Evolutionary conservation across 2,329 filamentous ascomycete species (phyloP).

Genomic region (Byssochlamys sp.): DNA sequence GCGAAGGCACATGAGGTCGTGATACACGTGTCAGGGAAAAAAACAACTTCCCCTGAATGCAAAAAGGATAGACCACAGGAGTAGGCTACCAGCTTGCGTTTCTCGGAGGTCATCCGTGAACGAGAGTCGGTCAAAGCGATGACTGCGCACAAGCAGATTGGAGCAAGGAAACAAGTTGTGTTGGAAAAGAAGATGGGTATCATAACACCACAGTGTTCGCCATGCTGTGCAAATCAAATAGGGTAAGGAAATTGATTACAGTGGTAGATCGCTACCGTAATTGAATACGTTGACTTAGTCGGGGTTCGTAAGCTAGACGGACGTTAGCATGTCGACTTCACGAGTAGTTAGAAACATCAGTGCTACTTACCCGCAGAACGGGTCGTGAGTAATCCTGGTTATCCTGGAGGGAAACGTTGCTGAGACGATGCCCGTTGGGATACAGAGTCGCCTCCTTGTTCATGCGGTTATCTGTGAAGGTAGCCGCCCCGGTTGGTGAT

Average conservation of each 20-base stretch:
- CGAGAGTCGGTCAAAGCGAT: neutral
- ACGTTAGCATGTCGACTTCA: neutral
- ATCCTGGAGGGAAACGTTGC: slow-evolving; percentile 38
- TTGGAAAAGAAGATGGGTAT: slow-evolving; percentile 20
- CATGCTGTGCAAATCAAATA: slow-evolving; percentile 17
- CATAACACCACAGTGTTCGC: slow-evolving; percentile 28
- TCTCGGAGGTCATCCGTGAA: neutral
- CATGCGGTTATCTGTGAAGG: slow-evolving; percentile 37
- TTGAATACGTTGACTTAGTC: slow-evolving; percentile 16
- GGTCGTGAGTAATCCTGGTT: slow-evolving; percentile 41
- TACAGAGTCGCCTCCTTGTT: slow-evolving; percentile 34
- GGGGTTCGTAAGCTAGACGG: slow-evolving; percentile 27
- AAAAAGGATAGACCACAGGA: neutral
- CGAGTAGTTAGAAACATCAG: neutral
- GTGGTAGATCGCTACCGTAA: slow-evolving; percentile 2
- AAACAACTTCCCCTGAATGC: neutral
- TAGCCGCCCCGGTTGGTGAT: slow-evolving; percentile 6
- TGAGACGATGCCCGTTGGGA: slow-evolving; percentile 31
- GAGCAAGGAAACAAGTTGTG: neutral
- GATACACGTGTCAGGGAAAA: neutral
- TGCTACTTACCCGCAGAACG: slow-evolving; percentile 30
- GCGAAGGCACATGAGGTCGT: neutral
- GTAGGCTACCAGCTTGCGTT: neutral
- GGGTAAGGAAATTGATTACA: slow-evolving; percentile 9
- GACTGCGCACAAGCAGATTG: neutral